Evolutionary conservation across 208 protist species (phyloP).

Genomic region (Leishmania tarentolae): DNA sequence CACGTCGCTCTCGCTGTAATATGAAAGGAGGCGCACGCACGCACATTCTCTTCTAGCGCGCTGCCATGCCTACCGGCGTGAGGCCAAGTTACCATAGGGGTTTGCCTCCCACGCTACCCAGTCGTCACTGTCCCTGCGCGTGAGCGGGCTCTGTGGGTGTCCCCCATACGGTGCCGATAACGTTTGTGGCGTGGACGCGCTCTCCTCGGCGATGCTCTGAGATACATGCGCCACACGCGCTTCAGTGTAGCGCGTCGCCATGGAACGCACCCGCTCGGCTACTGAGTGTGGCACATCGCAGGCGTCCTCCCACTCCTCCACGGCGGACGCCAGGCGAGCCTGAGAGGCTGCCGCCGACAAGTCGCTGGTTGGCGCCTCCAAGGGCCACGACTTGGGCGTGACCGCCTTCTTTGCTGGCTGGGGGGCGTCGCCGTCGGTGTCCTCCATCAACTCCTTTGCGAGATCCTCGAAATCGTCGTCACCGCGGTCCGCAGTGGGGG

Average conservation of each 20-base stretch:
- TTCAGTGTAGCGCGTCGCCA: slow-evolving; percentile 9
- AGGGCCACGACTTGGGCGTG: not conserved
- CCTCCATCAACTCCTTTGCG: slow-evolving; percentile 23
- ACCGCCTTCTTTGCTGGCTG: not conserved
- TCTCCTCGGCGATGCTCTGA: not conserved
- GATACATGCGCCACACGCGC: not conserved
- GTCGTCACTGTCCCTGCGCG: not conserved
- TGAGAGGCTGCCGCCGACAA: not conserved
- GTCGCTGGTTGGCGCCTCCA: not conserved
- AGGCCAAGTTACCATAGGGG: not conserved
- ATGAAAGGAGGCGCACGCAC: not conserved
- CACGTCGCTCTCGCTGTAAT: not conserved
- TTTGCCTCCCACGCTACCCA: slow-evolving; percentile 20
- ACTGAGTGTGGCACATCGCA: slow-evolving; percentile 12
- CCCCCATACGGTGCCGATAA: not conserved
- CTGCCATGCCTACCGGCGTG: slow-evolving; percentile 1
- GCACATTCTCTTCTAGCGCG: not conserved
- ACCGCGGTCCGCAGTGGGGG: not conserved
- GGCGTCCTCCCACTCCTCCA: slow-evolving; percentile 14
- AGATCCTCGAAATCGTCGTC: slow-evolving; percentile 18
- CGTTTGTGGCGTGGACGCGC: not conserved
- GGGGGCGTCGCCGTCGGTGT: not conserved
- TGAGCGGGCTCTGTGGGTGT: not conserved
- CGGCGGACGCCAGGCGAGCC: not conserved
- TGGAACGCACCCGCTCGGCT: slow-evolving; percentile 6